Evolutionary conservation across 306 rosid genomes (phyloP).

Genomic region (Vigna mungo): DNA sequence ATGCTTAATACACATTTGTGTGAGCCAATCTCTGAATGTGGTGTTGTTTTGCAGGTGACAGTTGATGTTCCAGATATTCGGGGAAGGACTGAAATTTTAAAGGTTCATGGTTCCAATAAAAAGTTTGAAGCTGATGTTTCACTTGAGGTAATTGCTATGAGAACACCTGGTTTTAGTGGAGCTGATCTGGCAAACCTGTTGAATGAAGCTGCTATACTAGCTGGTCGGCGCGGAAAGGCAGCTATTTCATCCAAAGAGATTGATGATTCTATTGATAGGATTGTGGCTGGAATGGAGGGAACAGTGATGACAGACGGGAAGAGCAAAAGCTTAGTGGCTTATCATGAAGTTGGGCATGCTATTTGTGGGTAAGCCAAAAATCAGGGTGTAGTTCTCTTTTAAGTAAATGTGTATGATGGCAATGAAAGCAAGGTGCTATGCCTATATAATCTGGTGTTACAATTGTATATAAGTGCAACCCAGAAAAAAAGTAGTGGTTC

Average conservation of each 20-base stretch:
- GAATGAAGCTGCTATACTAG: slow-evolving; percentile 96
- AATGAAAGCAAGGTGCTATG: not conserved
- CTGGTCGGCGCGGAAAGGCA: slow-evolving; percentile 91
- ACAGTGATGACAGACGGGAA: slow-evolving; percentile 99
- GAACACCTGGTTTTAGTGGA: slow-evolving; percentile 98
- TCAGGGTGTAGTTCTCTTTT: slow-evolving; percentile 21
- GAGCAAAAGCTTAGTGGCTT: slow-evolving; percentile 95
- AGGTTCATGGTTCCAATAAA: slow-evolving; percentile 93
- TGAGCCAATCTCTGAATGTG: slow-evolving; percentile 23
- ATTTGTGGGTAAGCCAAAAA: slow-evolving; percentile 81
- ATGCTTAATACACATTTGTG: not conserved
- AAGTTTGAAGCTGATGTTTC: slow-evolving; percentile 88
- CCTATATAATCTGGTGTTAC: slow-evolving; percentile 16
- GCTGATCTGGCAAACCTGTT: slow-evolving; percentile 99
- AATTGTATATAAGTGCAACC: not conserved
- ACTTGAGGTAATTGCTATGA: slow-evolving; percentile 91
- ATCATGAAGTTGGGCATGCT: slow-evolving; percentile 99
- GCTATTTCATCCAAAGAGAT: slow-evolving; percentile 94
- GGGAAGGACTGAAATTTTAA: slow-evolving; percentile 94
- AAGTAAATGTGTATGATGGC: not conserved
- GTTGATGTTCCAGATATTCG: slow-evolving; percentile 96
- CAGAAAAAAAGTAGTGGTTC: slow-evolving; percentile 13
- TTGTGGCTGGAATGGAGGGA: slow-evolving; percentile 99
- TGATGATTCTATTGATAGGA: slow-evolving; percentile 96
- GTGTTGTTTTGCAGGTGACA: slow-evolving; percentile 65